Percentiles rank a stretch among this genome's conserved stretches.
These are phyloP conservation scores for Sambucus nigra DNA, from an alignment of 129 eudicot species.

Conservation along the genomic window DNA sequence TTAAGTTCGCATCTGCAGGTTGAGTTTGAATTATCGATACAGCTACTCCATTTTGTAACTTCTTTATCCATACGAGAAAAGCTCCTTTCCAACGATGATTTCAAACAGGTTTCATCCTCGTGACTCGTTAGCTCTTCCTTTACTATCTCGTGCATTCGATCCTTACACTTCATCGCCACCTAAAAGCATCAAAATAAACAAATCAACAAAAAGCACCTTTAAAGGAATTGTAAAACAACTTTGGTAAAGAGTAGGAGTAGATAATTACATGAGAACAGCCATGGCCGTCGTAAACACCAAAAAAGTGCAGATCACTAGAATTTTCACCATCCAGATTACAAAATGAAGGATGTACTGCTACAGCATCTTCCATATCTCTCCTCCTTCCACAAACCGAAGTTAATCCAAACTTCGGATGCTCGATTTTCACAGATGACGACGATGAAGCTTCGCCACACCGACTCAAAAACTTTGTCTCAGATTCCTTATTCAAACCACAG, in stretches of 20 bases:
- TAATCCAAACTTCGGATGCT: constrained; percentile 50
- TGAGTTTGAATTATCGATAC: constrained; percentile 14
- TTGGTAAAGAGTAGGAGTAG: neutral
- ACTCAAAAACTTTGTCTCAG: constrained; percentile 9
- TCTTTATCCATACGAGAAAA: constrained; percentile 80
- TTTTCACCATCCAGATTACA: neutral
- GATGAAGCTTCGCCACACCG: neutral
- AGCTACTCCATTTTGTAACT: constrained; percentile 36
- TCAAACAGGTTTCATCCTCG: constrained; percentile 32
- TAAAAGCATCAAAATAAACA: constrained; percentile 7
- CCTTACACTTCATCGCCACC: constrained; percentile 90
- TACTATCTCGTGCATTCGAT: constrained; percentile 86
- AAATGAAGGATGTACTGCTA: constrained; percentile 70
- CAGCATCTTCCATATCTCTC: constrained; percentile 97
- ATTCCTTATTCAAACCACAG: neutral
- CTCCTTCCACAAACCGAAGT: constrained; percentile 91
- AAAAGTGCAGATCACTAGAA: constrained; percentile 39
- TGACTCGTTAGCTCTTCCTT: constrained; percentile 44
- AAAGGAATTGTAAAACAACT: neutral
- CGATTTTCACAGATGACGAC: constrained; percentile 2
- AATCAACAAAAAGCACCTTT: neutral
- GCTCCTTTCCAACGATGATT: constrained; percentile 37
- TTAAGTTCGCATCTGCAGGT: constrained; percentile 76
- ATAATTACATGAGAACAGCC: constrained; percentile 93
- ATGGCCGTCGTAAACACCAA: constrained; percentile 94